Evolutionary conservation across 2,329 filamentous ascomycete species (phyloP).

Genomic region (Penicillium sp.): DNA sequence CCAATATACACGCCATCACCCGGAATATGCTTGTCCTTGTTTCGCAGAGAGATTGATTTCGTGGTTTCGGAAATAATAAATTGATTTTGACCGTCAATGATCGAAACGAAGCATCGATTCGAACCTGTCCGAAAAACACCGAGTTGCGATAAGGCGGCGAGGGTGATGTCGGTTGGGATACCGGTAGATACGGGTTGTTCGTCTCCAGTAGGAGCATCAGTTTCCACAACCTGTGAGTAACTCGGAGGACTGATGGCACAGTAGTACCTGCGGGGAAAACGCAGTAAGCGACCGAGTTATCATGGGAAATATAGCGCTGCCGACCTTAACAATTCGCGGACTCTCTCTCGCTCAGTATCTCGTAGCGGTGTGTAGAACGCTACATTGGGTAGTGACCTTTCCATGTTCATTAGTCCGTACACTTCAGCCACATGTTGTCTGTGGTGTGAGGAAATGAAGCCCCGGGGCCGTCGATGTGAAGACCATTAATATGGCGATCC

Average conservation of each 20-base stretch:
- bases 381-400: background rate
- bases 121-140: background rate
- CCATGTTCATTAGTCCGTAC: background rate
- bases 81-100: background rate
- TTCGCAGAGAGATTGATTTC: background rate
- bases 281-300: background rate
- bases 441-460: background rate
- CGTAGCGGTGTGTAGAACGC: background rate
- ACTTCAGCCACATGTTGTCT: background rate
- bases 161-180: background rate
- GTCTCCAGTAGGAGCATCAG: background rate
- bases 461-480: too few relatives aligned
- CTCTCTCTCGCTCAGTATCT: background rate
- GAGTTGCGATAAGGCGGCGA: background rate
- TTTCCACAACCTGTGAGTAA: background rate
- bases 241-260: background rate
- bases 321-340: background rate
- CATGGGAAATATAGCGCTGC: background rate
- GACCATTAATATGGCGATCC: background rate
- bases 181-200: background rate
- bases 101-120: background rate
- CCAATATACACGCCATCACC: background rate
- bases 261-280: background rate
- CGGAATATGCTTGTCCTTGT: background rate
- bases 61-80: background rate